phyloP scores from a whole-genome alignment of 257 asterid species.

The Echium plantagineum region DNA sequence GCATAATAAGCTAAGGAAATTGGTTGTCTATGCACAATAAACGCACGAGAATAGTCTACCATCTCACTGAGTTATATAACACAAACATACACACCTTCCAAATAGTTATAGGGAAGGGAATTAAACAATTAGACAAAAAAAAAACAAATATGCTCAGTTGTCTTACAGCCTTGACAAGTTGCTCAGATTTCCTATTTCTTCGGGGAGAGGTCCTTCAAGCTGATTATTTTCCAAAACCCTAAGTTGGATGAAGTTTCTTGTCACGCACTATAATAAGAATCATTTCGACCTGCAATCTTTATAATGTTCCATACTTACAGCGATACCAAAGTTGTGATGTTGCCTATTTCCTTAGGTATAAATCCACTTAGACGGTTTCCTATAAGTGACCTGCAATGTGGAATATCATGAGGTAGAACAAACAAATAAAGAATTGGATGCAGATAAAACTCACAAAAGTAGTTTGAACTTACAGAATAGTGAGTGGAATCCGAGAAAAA shows the following conservation, averaged over 20 bases:
- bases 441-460: background rate
- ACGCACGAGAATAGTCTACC: too few species aligned
- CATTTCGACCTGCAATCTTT: constrained; percentile 5
- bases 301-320: constrained; percentile 44
- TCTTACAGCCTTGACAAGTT: constrained; percentile 62
- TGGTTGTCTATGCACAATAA: too few species aligned
- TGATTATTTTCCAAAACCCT: constrained; percentile 74
- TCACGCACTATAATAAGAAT: background rate
- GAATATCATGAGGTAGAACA: constrained; percentile 1
- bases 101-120: background rate
- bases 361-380: constrained; percentile 70
- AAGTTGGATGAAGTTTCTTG: constrained; percentile 4
- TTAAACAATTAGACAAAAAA: too few species aligned
- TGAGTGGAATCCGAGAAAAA: constrained; percentile 40
- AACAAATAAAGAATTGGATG: background rate
- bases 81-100: too few species aligned
- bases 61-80: too few species aligned
- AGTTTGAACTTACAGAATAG: constrained; percentile 37
- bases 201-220: constrained; percentile 72
- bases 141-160: constrained; percentile 7
- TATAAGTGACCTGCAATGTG: constrained; percentile 42
- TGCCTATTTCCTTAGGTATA: constrained; percentile 68
- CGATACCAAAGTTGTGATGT: constrained; percentile 44
- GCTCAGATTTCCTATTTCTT: constrained; percentile 53
- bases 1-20: too few species aligned